Evolutionary conservation across 331 rosid genomes (phyloP), one percentile per base, ranked within the genome.

Genomic region (Quercus phellos): DNA sequence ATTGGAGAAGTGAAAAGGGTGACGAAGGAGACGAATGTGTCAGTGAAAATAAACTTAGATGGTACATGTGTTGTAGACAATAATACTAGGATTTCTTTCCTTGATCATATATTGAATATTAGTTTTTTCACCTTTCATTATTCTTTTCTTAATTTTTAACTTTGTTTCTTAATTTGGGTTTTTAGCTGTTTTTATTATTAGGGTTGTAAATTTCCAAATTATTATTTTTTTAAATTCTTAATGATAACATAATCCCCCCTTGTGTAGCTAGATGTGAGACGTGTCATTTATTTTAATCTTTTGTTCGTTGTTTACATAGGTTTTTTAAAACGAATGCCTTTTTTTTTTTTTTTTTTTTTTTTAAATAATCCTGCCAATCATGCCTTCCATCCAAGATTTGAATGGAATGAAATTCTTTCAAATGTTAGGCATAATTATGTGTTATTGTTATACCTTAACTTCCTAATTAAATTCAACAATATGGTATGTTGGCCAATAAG

Each of bases 21-120:
- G 68, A 94, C 97, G 4, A 87, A 87, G 75, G 97, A 92, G 84
- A 94, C 97, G 19, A 83, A 92, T 77, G 97, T 94, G 2, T 88
- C 82, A 4, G 94, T 94, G 61, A 94, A 94, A 70, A 82, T 94
- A 11, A 89, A 91, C 88, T 80, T 92, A 83, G 98, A 94, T 82
- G 99, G 97, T 61, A 74, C 86, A 71, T 94, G 97, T 58, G 30
- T 92, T 79, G 88, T 97, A 75, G 96, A 92, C 71, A 86, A 86
- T 46, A 78, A 50, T 74, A 88, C 97, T 68, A 93, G 98, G 78
- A 92, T 94, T 81, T 97, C 97, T 27, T 94, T 92, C 82, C 98
- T 94, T 76, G 94, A 94, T 82, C 99, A 94, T 75, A 92, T 94
- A 97, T 83, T 94, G 76, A 97, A 92, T 87, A 97, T 94, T 9